Evolutionary conservation across 805 yeast genomes (phyloP), one percentile per base, ranked within the genome.

Genomic region (Kurtzmaniella cleridarum): DNA sequence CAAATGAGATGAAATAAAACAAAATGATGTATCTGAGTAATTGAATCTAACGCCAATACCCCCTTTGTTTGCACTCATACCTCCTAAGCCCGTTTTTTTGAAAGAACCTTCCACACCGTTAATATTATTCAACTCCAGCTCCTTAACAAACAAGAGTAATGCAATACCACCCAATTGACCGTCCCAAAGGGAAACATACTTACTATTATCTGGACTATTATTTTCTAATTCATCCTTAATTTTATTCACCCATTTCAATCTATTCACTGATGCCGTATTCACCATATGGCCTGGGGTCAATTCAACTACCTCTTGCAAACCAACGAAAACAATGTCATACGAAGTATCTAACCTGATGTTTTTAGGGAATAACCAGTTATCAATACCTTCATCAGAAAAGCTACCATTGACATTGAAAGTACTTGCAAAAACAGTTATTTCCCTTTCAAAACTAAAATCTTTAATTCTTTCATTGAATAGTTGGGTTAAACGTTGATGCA

Each of bases 41-140:
- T 72, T 64, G 51, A 87, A 71, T 45, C 90, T 75, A 2, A 84
- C 76, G 0, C 84, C 81, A 32, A 85, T 77, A 2, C 86, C 95
- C 3, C 96, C 96, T 57, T 87, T 81, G 50, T 80, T 81, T 9
- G 79, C 79, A 41, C 95, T 81, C 62, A 89, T 80, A 5, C 98
- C 98, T 26, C 96, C 95, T 36, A 91, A 72, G 0, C 98, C 98
- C 0, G 98, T 90, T 52, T 91, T 91, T 49, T 87, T 90, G 29
- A 80, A 75, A 27, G 83, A 75, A 1, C 90, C 80, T 49, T 80
- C 84, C 20, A 89, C 69, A 35, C 78, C 74, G 31, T 76, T 71
- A 27, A 89, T 72, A 35, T 73, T 66, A 9, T 69, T 62, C 3
- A 75, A 53, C 41, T 77, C 75, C 1, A 67, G 57, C 31, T 76